A percentile compares a stretch with the other conserved stretches of the same genome.
Evolutionary conservation across 2,329 filamentous ascomycete species (phyloP).

Genomic region (Corniculantispora saksenae): DNA sequence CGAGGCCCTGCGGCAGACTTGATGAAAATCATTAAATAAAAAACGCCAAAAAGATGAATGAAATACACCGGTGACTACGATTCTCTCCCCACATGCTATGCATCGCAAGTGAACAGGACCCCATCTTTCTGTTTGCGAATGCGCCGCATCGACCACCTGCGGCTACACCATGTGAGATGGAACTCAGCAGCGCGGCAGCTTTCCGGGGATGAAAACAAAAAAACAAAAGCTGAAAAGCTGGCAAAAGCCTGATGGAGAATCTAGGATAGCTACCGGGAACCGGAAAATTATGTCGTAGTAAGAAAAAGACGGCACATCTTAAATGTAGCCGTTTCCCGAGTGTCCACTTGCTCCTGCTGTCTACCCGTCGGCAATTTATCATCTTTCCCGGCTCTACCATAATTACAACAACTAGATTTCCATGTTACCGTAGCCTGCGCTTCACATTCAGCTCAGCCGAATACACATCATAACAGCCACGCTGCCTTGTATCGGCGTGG

Average conservation of each 20-base stretch:
- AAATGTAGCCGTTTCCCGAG: neutral
- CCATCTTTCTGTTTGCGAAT: conserved; percentile 15
- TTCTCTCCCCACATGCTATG: neutral
- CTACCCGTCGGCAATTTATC: neutral
- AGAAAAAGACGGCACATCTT: neutral
- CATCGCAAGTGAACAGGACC: neutral
- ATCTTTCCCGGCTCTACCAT: neutral
- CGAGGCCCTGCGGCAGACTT: no score
- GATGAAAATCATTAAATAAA: neutral
- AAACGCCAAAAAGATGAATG: neutral
- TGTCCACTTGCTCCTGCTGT: conserved; percentile 1
- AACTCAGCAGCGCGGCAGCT: conserved; percentile 4
- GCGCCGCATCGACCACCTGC: neutral
- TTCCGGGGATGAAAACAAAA: neutral
- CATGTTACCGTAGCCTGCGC: neutral
- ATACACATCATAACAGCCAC: neutral
- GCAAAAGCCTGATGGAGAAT: neutral
- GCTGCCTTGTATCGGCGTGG: neutral
- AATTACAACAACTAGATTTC: neutral
- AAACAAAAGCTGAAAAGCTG: neutral
- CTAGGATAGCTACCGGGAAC: neutral
- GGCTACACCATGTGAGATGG: neutral
- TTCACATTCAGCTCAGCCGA: conserved; percentile 17
- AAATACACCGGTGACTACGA: neutral
- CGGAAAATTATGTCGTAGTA: no score